These are phyloP conservation scores for Scopulariopsis brevicaulis DNA, from an alignment of 2,329 filamentous ascomycete species.

Conservation along the genomic window DNA sequence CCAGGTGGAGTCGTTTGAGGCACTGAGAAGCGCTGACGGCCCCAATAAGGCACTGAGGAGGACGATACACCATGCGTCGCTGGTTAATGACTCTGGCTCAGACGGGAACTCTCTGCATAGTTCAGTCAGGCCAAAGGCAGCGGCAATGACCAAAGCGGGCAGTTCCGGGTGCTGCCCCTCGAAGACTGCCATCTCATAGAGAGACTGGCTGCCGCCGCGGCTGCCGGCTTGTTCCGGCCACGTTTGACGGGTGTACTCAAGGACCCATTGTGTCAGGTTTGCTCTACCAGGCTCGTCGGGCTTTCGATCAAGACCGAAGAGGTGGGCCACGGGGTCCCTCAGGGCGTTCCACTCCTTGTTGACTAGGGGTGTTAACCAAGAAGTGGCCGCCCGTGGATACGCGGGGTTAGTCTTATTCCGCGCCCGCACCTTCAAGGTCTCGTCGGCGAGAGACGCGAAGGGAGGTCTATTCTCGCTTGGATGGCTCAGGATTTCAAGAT, in stretches of 20 bases:
- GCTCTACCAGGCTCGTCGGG: not conserved
- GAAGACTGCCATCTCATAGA: not conserved
- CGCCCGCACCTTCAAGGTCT: not conserved
- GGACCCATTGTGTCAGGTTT: conserved; percentile 1
- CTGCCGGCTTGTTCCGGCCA: not conserved
- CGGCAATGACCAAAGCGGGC: not conserved
- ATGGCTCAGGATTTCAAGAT: not conserved
- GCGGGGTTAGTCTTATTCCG: conserved; percentile 1
- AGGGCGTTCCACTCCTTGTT: not conserved
- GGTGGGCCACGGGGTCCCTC: not conserved
- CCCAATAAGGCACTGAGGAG: conserved; percentile 1
- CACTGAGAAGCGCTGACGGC: not conserved
- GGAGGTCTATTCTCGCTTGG: not conserved
- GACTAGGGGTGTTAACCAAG: not conserved
- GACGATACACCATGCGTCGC: not conserved
- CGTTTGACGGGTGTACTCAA: not conserved
- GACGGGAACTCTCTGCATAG: not conserved
- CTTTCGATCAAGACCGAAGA: not conserved
- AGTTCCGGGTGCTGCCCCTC: not conserved
- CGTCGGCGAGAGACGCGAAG: not conserved
- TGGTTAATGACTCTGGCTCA: not conserved
- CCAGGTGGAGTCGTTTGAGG: not conserved
- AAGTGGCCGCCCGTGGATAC: not conserved
- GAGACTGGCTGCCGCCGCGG: not conserved
- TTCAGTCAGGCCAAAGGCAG: not conserved